Conservation (phyloP, 2,329 filamentous ascomycete genomes). For the Ceratocystis harringtonii region DNA sequence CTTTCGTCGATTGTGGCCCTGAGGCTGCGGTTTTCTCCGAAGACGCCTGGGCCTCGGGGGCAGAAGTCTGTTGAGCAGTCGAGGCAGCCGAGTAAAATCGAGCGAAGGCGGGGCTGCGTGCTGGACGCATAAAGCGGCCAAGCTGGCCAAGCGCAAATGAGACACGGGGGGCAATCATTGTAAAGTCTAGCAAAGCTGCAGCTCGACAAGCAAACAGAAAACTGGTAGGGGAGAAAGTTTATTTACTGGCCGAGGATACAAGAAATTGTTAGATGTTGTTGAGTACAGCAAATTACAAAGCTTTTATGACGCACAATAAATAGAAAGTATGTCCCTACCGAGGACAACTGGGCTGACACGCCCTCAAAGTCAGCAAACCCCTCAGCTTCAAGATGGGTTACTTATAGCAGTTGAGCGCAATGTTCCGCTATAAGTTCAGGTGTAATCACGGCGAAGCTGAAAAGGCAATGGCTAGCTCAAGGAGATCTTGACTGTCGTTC, state of each 20-base stretch:
- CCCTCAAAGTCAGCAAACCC: slow-evolving; percentile 4
- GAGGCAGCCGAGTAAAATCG: slow-evolving; percentile 10
- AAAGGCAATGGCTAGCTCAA: not conserved
- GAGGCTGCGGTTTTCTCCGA: not conserved
- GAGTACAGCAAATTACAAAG: slow-evolving; percentile 12
- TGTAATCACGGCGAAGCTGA: not conserved
- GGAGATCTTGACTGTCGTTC: not conserved
- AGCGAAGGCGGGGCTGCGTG: slow-evolving; percentile 13
- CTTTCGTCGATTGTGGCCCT: not conserved
- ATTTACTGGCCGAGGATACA: not conserved
- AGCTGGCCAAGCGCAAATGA: slow-evolving; percentile 15
- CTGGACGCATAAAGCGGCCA: slow-evolving; percentile 11
- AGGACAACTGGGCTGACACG: slow-evolving; percentile 10
- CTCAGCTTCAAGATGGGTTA: not conserved
- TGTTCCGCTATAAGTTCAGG: not conserved
- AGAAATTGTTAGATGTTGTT: slow-evolving; percentile 6
- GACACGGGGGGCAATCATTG: slow-evolving; percentile 16
- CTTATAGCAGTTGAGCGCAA: not conserved
- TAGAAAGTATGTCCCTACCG: slow-evolving; percentile 6
- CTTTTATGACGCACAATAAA: slow-evolving; percentile 9
- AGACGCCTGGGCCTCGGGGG: not conserved
- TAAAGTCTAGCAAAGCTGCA: not conserved
- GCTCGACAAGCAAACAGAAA: not conserved
- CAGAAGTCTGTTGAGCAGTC: not conserved
- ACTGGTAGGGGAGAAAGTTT: not conserved